Base-by-base conservation (phyloP, 768 basidiomycete genomes). In the Lactifluus pinguis region DNA sequence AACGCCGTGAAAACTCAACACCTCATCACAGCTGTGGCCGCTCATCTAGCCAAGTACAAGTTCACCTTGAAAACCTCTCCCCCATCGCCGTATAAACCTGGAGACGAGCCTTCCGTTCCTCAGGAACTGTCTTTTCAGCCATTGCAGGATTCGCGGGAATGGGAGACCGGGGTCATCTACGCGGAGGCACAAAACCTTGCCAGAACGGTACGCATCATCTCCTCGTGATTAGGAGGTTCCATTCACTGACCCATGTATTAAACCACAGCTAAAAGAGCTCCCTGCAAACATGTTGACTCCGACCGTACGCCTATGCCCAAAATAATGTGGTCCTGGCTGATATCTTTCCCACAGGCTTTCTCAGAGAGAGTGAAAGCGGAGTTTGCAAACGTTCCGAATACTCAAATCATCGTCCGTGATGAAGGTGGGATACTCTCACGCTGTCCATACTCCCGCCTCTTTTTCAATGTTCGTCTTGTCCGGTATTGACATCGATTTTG, bases 231-330 rank as follows among this genome's bases (percentile, higher is more conserved):
- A 1, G 6, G n/a, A 53, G 25, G 48, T 34, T 49, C 32, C 2
- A 25, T 17, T 5, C 44, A 32, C 49, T 39, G 57, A 29, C 50
- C 4, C 44, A 53, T 38, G 17, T 4, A n/a, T 21, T 17, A 56
- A 56, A 29, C 4, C 45, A 7, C 70, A 91, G 87, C 77, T 94
- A 50, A 86, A 83, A 83, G 92, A 94, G 72, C 74, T 89, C 6
- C 92, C 92, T 54, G 91, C 83, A 1, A 94, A 94, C 71, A 82
- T 92, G 72, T 76, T 91, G 77, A 92, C 90, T 2, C 92, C 91
- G 9, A 90, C 89, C 14, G 86, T 86, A 67, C 11, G 55, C 38
- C 13, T 86, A 67, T 8, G 55, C 38, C 13, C 21, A 41, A 9
- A n/a, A 10, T 39, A 19, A 11, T n/a, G 49, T 57, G 49, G 7